These are phyloP conservation scores for Cokeromyces recurvatus DNA, from an alignment of 371 early-diverging fungal species.

Conservation along the genomic window DNA sequence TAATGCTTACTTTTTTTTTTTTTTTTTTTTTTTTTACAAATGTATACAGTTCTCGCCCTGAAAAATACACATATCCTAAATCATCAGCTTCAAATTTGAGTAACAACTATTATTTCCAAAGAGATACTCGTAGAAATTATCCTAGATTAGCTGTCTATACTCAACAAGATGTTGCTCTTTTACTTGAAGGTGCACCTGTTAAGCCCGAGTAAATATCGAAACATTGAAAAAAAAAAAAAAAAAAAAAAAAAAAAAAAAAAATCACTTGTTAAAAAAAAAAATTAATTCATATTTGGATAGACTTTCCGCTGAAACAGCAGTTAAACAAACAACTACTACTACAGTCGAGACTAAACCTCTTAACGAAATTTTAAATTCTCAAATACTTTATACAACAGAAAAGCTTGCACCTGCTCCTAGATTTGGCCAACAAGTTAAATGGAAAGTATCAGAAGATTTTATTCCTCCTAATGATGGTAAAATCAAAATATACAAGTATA, in stretches of 20 bases:
- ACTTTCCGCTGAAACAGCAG: constrained; percentile 23
- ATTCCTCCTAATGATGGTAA: constrained; percentile 46
- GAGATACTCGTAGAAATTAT: constrained; percentile 88
- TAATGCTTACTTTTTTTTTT: too few relatives aligned
- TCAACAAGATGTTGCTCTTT: constrained; percentile 69
- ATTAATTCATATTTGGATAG: constrained; percentile 4
- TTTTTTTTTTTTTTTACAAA: not conserved
- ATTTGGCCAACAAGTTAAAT: constrained; percentile 35
- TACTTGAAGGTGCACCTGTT: constrained; percentile 48
- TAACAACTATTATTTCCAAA: constrained; percentile 86
- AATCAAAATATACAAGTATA: too few relatives aligned
- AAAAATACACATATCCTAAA: constrained; percentile 51
- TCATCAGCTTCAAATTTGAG: constrained; percentile 59
- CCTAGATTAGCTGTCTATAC: constrained; percentile 84
- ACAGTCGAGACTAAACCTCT: constrained; percentile 33
- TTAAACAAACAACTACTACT: constrained; percentile 10
- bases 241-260: not conserved
- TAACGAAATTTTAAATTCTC: constrained; percentile 33
- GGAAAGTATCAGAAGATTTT: constrained; percentile 45
- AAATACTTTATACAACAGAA: constrained; percentile 27
- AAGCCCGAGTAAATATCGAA: constrained; percentile 44
- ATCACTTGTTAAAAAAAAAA: too few relatives aligned
- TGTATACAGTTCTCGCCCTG: constrained; percentile 55
- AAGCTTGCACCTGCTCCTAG: constrained; percentile 38
- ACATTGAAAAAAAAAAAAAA: too few relatives aligned